Base-by-base conservation (phyloP, 2,329 filamentous ascomycete genomes). In the Exophiala bonariae region DNA sequence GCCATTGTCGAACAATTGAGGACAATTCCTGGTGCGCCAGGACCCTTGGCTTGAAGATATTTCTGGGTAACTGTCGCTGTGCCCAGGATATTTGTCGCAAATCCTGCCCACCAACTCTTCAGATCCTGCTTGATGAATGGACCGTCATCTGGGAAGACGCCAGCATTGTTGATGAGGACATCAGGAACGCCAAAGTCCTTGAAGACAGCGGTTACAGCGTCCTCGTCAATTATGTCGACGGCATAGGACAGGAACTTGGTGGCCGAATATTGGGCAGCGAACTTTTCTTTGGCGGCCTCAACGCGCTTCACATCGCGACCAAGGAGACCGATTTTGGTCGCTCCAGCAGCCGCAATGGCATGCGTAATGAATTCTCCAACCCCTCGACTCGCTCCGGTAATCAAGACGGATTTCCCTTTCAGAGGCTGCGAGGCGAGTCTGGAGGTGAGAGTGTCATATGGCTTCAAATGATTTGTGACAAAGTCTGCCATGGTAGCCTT, bases 31-130 rank as follows among this genome's bases (percentile, higher is more conserved):
- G 35, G 6, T 10, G 23, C 41, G 4, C 5, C 14, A 18, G 13
- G 13, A 11, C 41, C 23, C 14, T 33, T 33, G 1, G 73, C 35
- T n/a, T 38, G 73, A 3, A 79, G 55, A 31, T 78, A 73, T 0
- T 68, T 63, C 10, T 69, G 66, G 3, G 41, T 43, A 4, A 43
- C 23, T 10, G n/a, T 36, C 11, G 26, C 26, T 19, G 31, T 31
- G 14, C 76, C 78, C n/a, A 68, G 65, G 6, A 80, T 28, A 54
- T 80, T 81, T 26, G 77, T 64, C 31, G 72, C 67, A 59, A 66
- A 72, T 0, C 66, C 68, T 16, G 65, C 60, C 67, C 67, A 72
- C 63, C 65, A 73, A 2, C 59, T 57, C 2, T 47, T 47, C 2
- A 65, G 62, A n/a, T 72, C 60, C 1, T 58, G 55, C 1, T 71